Evolutionary conservation across 768 basidiomycete species (phyloP), one percentile per base, ranked within the genome.

Genomic region (Russula sp.): DNA sequence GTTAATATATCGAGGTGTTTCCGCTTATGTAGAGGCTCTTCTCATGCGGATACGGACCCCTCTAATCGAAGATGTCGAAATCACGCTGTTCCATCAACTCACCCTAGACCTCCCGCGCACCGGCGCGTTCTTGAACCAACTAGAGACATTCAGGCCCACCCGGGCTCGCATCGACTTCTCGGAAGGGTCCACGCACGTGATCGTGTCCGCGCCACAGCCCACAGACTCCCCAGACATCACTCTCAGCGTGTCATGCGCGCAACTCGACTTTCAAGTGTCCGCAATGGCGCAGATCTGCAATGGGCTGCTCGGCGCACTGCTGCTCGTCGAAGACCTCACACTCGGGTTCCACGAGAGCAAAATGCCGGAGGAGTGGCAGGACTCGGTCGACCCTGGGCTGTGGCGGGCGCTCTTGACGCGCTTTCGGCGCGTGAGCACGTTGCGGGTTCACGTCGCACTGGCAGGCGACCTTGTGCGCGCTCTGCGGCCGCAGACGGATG

Each of bases 11-110:
- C 58, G 54, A 27, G 63, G 63, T 0, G 54, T 56, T 22, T 50
- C 58, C 10, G 47, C 48, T 22, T 64, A 64, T 16, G 27, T 64
- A 37, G 63, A 64, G 42, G 34, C 54, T 3, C 54, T 64, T 31
- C 58, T 64, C 10, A 40, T 54, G 39, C 63, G 58, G 34, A 32
- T 64, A 42, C 47, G 10, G 5, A 40, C 59, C 0, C 63, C 63
- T 56, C 48, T 50, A 3, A 37, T 64, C 44, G 47, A 47, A 14
- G 57, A 60, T 27, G 20, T 64, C 27, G 58, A 60, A 2, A 45
- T 64, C 47, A 37, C 48, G 6, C 34, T 64, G 4, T 64, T 64
- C 54, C 56, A 64, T 18, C 63, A 64, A 27, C 63, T 64, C 34
- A 55, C 59, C 4, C n/a, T 64, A 0, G 27, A 40, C 45, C 1